phyloP scores from a whole-genome alignment of 768 basidiomycete species.

The Candolleomyces aberdarensis region DNA sequence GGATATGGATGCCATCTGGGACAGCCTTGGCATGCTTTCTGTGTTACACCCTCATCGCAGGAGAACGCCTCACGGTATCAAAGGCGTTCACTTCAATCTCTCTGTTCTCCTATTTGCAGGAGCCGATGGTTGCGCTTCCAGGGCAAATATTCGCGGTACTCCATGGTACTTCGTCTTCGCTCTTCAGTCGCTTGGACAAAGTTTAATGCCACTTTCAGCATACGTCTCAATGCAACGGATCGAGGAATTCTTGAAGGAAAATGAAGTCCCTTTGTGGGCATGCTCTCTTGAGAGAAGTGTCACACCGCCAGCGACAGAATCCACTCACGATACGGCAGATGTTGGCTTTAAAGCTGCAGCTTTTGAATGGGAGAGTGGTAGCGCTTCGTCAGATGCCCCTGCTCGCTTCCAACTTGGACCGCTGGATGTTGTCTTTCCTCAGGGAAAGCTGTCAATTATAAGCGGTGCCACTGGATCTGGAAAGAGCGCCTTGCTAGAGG shows the following conservation, averaged over 20 bases:
- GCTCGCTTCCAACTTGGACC: slow-evolving; percentile 55
- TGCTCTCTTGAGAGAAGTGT: slow-evolving; percentile 42
- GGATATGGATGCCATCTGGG: slow-evolving; percentile 73
- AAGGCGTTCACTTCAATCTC: slow-evolving; percentile 81
- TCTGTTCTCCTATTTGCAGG: slow-evolving; percentile 69
- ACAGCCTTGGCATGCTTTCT: slow-evolving; percentile 62
- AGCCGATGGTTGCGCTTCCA: slow-evolving; percentile 63
- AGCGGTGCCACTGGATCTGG: slow-evolving; percentile 69
- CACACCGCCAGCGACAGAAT: neutral
- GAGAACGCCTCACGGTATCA: slow-evolving; percentile 66
- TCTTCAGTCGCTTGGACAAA: neutral
- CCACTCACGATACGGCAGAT: slow-evolving; percentile 16
- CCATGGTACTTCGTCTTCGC: slow-evolving; percentile 38
- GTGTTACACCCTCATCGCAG: slow-evolving; percentile 65
- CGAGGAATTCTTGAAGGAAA: slow-evolving; percentile 66
- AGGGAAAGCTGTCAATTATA: slow-evolving; percentile 54
- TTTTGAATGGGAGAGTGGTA: slow-evolving; percentile 54
- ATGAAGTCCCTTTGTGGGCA: slow-evolving; percentile 78
- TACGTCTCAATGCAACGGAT: slow-evolving; percentile 83
- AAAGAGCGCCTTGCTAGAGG: slow-evolving; percentile 61
- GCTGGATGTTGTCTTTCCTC: slow-evolving; percentile 55
- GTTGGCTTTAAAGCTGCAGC: slow-evolving; percentile 54
- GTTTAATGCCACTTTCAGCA: slow-evolving; percentile 33
- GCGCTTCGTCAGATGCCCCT: slow-evolving; percentile 16
- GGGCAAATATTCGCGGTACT: slow-evolving; percentile 62